These are phyloP conservation scores for Teunomyces cretensis DNA, from an alignment of 805 yeast genomes.

Conservation along the genomic window DNA sequence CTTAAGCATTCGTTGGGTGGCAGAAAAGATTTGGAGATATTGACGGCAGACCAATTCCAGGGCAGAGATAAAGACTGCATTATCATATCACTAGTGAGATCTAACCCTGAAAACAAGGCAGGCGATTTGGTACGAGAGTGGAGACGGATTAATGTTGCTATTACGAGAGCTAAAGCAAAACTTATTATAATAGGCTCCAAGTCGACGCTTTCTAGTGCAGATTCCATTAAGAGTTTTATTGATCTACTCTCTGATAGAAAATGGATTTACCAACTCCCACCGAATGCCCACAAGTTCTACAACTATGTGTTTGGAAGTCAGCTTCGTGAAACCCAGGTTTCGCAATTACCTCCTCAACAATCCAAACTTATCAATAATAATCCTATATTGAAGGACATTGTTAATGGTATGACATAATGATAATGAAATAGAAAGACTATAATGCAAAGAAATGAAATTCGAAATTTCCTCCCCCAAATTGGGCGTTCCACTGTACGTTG, in stretches of 20 bases:
- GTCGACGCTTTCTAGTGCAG: constrained; percentile 53
- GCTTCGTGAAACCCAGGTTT: not conserved
- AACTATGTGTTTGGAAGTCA: constrained; percentile 15
- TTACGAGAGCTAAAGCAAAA: constrained; percentile 86
- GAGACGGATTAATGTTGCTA: constrained; percentile 91
- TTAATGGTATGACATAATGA: constrained; percentile 25
- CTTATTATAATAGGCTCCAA: constrained; percentile 81
- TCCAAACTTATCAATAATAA: constrained; percentile 18
- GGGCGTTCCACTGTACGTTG: constrained; percentile 10
- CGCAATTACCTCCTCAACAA: not conserved
- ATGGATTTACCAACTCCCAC: constrained; percentile 66
- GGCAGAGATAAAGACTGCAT: constrained; percentile 94
- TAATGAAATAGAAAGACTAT: constrained; percentile 10
- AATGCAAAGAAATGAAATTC: constrained; percentile 39
- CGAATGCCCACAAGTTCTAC: constrained; percentile 40
- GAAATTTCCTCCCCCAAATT: constrained; percentile 27
- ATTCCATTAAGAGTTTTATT: constrained; percentile 59
- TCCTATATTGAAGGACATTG: constrained; percentile 27
- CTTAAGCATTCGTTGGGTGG: constrained; percentile 33
- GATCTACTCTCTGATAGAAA: constrained; percentile 51
- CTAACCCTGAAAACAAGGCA: constrained; percentile 61
- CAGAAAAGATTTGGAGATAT: constrained; percentile 58
- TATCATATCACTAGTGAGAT: constrained; percentile 83
- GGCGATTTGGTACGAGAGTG: constrained; percentile 85
- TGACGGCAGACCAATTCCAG: constrained; percentile 95